Evolutionary conservation across 2,329 filamentous ascomycete species (phyloP), one percentile per base, ranked within the genome.

Genomic region (Sporothrix luriei): DNA sequence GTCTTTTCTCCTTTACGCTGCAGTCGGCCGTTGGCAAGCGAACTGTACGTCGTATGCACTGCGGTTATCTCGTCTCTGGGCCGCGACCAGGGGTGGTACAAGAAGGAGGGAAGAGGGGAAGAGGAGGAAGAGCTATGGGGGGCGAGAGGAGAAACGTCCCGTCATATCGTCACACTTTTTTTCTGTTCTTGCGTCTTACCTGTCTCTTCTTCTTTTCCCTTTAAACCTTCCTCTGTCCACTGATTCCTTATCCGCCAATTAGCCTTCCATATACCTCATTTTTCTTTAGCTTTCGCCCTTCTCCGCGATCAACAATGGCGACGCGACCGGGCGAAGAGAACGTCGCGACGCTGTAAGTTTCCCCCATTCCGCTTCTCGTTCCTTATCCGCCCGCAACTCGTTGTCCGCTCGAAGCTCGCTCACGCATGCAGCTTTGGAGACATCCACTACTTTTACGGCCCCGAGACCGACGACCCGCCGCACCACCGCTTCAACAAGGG

Each of bases 401-500:
- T 43, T 14, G 9, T 7, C 33, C 33, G 33, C 33, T 16, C 11
- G 40, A 43, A 33, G 21, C 26, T 14, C n/a, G 4, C 51, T 55
- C 5, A 48, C 33, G 33, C 40, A 9, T 26, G 16, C 73, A 94
- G 91, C 75, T 93, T 92, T 76, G 90, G 87, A 72, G 91, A 94
- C 76, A 78, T 93, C 68, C 91, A 94, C 78, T 94, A 93, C 79
- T 93, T 88, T 79, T 92, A 93, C 79, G 85, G 86, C 33, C 84
- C 88, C n/a, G 88, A 89, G 2, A 83, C 84, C 6, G 82, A 84
- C 69, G 88, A 85, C 69, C 91, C 91, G 40, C 87, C 84, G n/a
- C 91, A 94, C 78, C 90, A 94, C 78, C 88, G 91, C 66, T 94
- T 94, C 78, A 89, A 92, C 78, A 91, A 91, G 78, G 86, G 88